Evolutionary conservation across 768 basidiomycete species (phyloP).

Genomic region (Daedaleopsis nitida): DNA sequence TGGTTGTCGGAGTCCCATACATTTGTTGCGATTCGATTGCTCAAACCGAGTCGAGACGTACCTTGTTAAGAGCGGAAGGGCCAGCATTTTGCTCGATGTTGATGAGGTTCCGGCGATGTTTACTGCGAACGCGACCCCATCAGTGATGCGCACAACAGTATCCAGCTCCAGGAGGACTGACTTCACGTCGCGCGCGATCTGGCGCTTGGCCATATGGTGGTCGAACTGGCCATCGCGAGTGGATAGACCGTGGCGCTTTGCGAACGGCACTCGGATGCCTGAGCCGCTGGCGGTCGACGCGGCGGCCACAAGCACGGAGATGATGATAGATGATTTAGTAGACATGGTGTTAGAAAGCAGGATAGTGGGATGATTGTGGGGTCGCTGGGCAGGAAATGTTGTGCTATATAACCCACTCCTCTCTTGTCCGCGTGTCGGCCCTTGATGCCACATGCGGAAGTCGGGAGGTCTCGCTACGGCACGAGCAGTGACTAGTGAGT

Average conservation of each 20-base stretch:
- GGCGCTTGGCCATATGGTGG: slow-evolving; percentile 28
- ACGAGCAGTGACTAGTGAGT: too few relatives aligned
- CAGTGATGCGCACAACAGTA: too few relatives aligned
- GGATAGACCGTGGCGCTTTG: slow-evolving; percentile 29
- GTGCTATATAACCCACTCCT: too few relatives aligned
- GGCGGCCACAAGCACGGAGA: slow-evolving; percentile 29
- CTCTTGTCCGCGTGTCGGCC: too few relatives aligned
- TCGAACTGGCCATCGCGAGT: slow-evolving; percentile 33
- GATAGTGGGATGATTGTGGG: background rate
- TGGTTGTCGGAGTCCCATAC: too few relatives aligned
- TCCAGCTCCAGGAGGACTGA: slow-evolving; percentile 11
- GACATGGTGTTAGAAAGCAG: slow-evolving; percentile 22
- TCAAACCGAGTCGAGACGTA: slow-evolving; percentile 13
- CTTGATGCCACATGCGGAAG: too few relatives aligned
- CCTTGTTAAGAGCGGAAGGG: background rate
- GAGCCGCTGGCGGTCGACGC: slow-evolving; percentile 22
- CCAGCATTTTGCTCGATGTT: slow-evolving; percentile 38
- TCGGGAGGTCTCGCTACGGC: too few relatives aligned
- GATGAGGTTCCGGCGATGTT: slow-evolving; percentile 38
- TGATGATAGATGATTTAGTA: slow-evolving; percentile 29
- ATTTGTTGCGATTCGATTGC: too few relatives aligned
- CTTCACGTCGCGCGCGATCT: slow-evolving; percentile 29
- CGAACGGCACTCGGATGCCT: slow-evolving; percentile 27
- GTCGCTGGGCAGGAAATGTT: too few relatives aligned
- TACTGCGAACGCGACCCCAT: background rate